These are phyloP conservation scores for Lactifluus pinguis DNA, from an alignment of 768 basidiomycete genomes.

Conservation along the genomic window DNA sequence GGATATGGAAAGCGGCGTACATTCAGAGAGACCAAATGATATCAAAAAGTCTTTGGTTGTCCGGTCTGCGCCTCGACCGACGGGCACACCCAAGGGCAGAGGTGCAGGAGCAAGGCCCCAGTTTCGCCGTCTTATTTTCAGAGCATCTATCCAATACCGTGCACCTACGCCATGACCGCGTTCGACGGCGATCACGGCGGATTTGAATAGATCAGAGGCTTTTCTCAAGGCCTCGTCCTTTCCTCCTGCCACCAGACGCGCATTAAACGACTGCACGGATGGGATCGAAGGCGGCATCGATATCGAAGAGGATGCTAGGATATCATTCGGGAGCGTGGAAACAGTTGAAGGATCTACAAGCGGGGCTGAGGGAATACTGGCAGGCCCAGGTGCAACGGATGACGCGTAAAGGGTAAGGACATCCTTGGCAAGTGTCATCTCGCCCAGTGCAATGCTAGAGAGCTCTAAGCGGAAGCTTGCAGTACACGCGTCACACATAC, in stretches of 20 bases:
- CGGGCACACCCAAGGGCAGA: slow-evolving; percentile 57
- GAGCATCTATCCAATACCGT: slow-evolving; percentile 74
- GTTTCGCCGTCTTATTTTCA: slow-evolving; percentile 65
- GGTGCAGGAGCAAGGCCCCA: slow-evolving; percentile 79
- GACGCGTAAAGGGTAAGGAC: slow-evolving; percentile 52
- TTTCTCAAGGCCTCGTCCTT: slow-evolving; percentile 76
- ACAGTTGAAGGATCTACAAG: neutral
- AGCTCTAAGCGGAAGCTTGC: neutral
- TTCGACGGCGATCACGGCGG: slow-evolving; percentile 63
- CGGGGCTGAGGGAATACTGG: neutral
- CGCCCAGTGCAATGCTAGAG: slow-evolving; percentile 61
- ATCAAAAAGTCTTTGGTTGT: slow-evolving; percentile 76
- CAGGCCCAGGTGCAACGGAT: slow-evolving; percentile 18
- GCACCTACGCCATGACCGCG: slow-evolving; percentile 51
- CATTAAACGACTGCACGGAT: slow-evolving; percentile 64
- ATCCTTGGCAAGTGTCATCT: slow-evolving; percentile 71
- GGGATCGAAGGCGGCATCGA: slow-evolving; percentile 42
- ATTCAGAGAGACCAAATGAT: slow-evolving; percentile 74
- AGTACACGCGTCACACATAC: slow-evolving; percentile 36
- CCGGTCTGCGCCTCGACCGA: slow-evolving; percentile 70
- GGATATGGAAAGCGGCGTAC: slow-evolving; percentile 37
- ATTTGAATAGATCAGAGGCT: slow-evolving; percentile 61
- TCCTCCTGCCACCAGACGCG: slow-evolving; percentile 62
- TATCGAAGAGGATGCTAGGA: slow-evolving; percentile 54
- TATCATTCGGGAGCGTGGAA: slow-evolving; percentile 8